These are phyloP conservation scores for Globisporangium apiculatum DNA, from an alignment of 352 stramenopile genomes.

Conservation along the genomic window DNA sequence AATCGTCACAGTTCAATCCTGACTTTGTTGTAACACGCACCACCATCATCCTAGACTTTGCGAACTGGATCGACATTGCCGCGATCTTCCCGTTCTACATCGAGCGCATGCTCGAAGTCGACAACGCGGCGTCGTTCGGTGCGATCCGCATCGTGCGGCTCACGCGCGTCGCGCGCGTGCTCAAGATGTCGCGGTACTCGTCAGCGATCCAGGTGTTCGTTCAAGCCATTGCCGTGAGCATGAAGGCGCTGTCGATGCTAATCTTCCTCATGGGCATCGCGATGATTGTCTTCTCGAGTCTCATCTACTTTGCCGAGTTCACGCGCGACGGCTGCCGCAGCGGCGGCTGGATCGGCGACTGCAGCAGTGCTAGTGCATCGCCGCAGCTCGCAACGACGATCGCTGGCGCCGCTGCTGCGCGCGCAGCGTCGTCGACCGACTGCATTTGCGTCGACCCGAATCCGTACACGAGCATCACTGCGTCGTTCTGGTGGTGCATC, in stretches of 20 bases:
- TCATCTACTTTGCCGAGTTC: constrained; percentile 80
- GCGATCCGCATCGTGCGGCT: constrained; percentile 83
- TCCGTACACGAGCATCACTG: constrained; percentile 73
- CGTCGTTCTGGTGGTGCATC: constrained; percentile 87
- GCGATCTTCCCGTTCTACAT: constrained; percentile 85
- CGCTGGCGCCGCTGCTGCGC: constrained; percentile 21
- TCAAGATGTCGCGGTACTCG: constrained; percentile 86
- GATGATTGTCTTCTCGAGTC: constrained; percentile 81
- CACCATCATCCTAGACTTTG: constrained; percentile 25
- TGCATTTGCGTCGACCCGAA: constrained; percentile 71
- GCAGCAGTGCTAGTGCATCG: constrained; percentile 3
- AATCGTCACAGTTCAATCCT: too few species aligned
- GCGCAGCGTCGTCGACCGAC: constrained; percentile 5
- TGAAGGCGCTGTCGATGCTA: constrained; percentile 82
- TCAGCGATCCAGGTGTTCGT: constrained; percentile 83
- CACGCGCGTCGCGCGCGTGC: constrained; percentile 69
- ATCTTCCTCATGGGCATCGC: constrained; percentile 83
- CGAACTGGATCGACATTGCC: constrained; percentile 80
- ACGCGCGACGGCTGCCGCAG: constrained; percentile 53
- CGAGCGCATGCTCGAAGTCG: constrained; percentile 53
- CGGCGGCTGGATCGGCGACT: constrained; percentile 53
- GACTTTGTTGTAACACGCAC: too few species aligned
- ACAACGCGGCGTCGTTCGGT: constrained; percentile 56
- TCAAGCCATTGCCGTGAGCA: constrained; percentile 59
- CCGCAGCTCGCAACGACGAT: constrained; percentile 11